These are phyloP conservation scores for Cadophora sp. DNA, from an alignment of 2,329 filamentous ascomycete species.

Conservation along the genomic window DNA sequence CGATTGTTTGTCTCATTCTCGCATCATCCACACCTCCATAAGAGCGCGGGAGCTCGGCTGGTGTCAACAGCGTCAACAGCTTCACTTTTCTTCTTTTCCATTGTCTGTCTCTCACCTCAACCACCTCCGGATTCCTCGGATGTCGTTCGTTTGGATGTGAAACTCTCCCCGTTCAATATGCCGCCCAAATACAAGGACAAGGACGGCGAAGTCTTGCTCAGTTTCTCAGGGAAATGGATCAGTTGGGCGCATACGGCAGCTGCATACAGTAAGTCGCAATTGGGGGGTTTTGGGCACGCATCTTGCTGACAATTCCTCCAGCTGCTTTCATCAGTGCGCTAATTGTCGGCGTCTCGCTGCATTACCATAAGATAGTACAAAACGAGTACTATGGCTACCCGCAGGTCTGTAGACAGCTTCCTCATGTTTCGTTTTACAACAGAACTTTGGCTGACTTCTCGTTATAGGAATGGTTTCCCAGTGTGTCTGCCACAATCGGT, in stretches of 20 bases:
- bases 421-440: background rate
- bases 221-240: slow-evolving; percentile 87
- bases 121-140: slow-evolving; percentile 39
- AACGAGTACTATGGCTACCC: slow-evolving; percentile 97
- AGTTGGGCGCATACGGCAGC: slow-evolving; percentile 85
- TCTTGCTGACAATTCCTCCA: slow-evolving; percentile 46
- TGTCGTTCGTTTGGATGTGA: slow-evolving; percentile 43
- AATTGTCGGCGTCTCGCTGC: slow-evolving; percentile 78
- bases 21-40: slow-evolving; percentile 11
- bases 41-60: background rate
- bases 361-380: slow-evolving; percentile 96
- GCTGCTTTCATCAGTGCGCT: slow-evolving; percentile 88
- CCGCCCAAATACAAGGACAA: slow-evolving; percentile 63
- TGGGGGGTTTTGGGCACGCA: background rate
- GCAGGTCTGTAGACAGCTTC: slow-evolving; percentile 49
- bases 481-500: slow-evolving; percentile 94
- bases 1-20: slow-evolving; percentile 2
- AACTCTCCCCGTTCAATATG: slow-evolving; percentile 46
- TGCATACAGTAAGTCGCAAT: slow-evolving; percentile 72
- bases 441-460: background rate
- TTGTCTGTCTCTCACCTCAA: slow-evolving; percentile 25
- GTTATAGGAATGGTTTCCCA: slow-evolving; percentile 88
- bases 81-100: slow-evolving; percentile 25
- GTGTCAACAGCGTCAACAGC: background rate
- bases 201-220: slow-evolving; percentile 65